Base-by-base conservation (phyloP, 2,329 filamentous ascomycete genomes). In the Phaeosphaeria sp. region DNA sequence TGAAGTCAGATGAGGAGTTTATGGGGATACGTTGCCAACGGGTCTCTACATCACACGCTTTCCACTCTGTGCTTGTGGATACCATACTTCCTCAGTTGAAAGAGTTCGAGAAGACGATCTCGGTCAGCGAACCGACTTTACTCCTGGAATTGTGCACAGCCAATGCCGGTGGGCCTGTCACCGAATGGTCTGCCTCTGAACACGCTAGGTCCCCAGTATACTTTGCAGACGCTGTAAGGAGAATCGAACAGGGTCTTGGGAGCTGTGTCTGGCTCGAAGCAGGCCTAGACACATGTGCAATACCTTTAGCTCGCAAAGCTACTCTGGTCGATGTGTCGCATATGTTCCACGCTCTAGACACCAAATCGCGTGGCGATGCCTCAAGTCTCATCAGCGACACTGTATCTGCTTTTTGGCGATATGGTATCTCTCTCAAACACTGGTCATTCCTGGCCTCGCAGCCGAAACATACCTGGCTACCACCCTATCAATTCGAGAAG, bases 231-330 rank as follows among this genome's bases (percentile, higher is more conserved):
- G 64, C 65, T 5, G 45, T 67, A 1, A 20, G 47, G 15, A 27
- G 61, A 15, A 33, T 67, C 3, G 53, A 54, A 18, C 27, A 59
- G 1, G 48, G 60, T 7, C 56, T 71, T 4, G 56, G 60, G 0
- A 25, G 53, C 1, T 67, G 63, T 22, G 59, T 69, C 17, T 79
- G 68, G 67, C 60, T 79, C 5, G 77, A 79, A 51, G 76, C 75
- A 7, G 76, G 76, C 2, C 60, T 64, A 11, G 56, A 48, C 20
- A 43, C 65, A 2, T n/a, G 55, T 13, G 55, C 52, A 21, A 59
- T 61, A 6, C 3, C 49, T 20, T 57, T 39, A 17, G 36, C 36
- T 4, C 36, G 36, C 36, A 39, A 39, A n/a, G 36, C 36, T n/a
- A 39, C 36, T n/a, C 7, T 39, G 36, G 36, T 39, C 15, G 36